A percentile compares a stretch with the other conserved stretches of the same genome.
These are phyloP conservation scores for Saccharomycopsis phalli DNA, from an alignment of 1,139 yeast genomes.

Conservation along the genomic window DNA sequence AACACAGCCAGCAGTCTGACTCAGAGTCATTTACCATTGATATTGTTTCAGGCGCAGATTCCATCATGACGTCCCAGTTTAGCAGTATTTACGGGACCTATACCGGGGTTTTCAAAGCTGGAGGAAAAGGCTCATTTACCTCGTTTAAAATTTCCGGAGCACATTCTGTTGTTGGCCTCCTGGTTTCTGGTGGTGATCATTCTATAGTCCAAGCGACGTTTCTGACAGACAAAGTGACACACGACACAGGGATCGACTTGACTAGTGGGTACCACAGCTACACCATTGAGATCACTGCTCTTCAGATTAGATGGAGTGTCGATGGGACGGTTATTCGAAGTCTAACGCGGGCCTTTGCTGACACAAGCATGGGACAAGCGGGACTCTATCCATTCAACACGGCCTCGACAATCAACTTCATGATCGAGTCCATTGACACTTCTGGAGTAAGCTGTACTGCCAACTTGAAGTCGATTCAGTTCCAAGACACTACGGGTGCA, in stretches of 20 bases:
- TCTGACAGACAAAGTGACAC: background rate
- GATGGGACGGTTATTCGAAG: slow-evolving; percentile 35
- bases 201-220: slow-evolving; percentile 3
- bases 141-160: slow-evolving; percentile 18
- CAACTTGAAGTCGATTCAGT: background rate
- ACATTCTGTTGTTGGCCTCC: slow-evolving; percentile 8
- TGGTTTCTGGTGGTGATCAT: slow-evolving; percentile 6
- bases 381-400: slow-evolving; percentile 8
- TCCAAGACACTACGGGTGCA: slow-evolving; percentile 10
- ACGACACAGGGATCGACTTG: slow-evolving; percentile 31
- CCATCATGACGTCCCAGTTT: slow-evolving; percentile 17
- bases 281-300: slow-evolving; percentile 37
- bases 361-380: background rate
- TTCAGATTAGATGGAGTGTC: slow-evolving; percentile 31
- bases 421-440: slow-evolving; percentile 11
- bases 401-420: slow-evolving; percentile 16
- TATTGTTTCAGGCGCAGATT: background rate
- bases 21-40: background rate
- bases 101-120: slow-evolving; percentile 11
- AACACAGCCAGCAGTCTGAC: background rate
- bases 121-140: slow-evolving; percentile 5
- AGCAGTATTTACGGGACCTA: slow-evolving; percentile 12
- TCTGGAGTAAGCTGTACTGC: background rate
- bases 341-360: slow-evolving; percentile 21
- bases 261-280: slow-evolving; percentile 38